Evolutionary conservation across 2,329 filamentous ascomycete genomes (phyloP).

Genomic region (Ampelomyces quisqualis): DNA sequence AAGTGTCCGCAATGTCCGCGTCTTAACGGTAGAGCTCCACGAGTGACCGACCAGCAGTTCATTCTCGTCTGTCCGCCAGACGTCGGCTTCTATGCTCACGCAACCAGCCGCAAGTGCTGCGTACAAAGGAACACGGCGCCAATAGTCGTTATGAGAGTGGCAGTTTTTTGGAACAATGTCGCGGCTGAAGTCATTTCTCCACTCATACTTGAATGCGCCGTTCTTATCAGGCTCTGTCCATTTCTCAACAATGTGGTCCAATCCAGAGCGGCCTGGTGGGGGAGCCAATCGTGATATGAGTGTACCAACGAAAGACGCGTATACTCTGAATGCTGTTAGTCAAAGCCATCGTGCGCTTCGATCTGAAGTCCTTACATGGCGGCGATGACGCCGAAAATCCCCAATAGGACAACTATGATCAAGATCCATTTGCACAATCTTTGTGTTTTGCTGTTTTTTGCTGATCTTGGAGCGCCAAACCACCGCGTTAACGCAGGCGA

Average conservation of each 20-base stretch:
- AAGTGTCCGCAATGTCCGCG: slow-evolving; percentile 28
- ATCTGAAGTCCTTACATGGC: slow-evolving; percentile 15
- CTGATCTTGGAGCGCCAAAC: not conserved
- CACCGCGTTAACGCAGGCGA: slow-evolving; percentile 2
- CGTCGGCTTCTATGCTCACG: slow-evolving; percentile 36
- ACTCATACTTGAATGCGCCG: slow-evolving; percentile 25
- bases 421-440: slow-evolving; percentile 6
- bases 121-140: slow-evolving; percentile 45
- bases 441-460: slow-evolving; percentile 9
- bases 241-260: slow-evolving; percentile 25
- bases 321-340: slow-evolving; percentile 22
- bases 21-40: slow-evolving; percentile 16
- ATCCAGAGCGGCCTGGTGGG: slow-evolving; percentile 19
- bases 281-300: slow-evolving; percentile 26
- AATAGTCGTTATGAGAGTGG: slow-evolving; percentile 51
- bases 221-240: slow-evolving; percentile 30
- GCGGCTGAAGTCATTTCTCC: slow-evolving; percentile 43
- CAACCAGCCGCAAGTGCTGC: slow-evolving; percentile 45
- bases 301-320: slow-evolving; percentile 23
- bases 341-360: not conserved
- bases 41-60: slow-evolving; percentile 36
- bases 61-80: slow-evolving; percentile 27
- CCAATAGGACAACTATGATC: slow-evolving; percentile 12
- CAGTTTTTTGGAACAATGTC: slow-evolving; percentile 40
- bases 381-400: slow-evolving; percentile 19